A percentile compares a stretch with the other conserved stretches of the same genome.
These are phyloP conservation scores for Magnolia sinica DNA, from an alignment of 164 flowering plant genomes.

Conservation along the genomic window DNA sequence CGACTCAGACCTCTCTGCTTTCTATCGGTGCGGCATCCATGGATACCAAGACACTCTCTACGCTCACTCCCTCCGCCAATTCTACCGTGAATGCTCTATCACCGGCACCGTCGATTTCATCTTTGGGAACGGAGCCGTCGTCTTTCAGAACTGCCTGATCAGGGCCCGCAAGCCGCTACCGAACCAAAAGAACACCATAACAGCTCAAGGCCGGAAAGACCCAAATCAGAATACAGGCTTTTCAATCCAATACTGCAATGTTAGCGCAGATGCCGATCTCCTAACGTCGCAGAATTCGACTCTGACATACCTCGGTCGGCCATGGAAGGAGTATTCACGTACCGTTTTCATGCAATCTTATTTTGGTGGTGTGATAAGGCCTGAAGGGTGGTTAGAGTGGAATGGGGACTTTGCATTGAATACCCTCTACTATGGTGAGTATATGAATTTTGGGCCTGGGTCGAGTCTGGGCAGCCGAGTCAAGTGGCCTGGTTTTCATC, in stretches of 20 bases:
- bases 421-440: conserved; percentile 64
- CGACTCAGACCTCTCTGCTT: conserved; percentile 72
- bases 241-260: conserved; percentile 53
- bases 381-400: conserved; percentile 82
- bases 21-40: conserved; percentile 62
- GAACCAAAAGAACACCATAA: conserved; percentile 66
- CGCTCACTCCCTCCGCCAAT: conserved; percentile 74
- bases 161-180: conserved; percentile 59
- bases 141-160: conserved; percentile 66
- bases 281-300: conserved; percentile 35
- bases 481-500: conserved; percentile 73
- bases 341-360: conserved; percentile 56
- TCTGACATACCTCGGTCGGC: conserved; percentile 64
- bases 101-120: conserved; percentile 80
- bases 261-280: conserved; percentile 56
- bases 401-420: conserved; percentile 51
- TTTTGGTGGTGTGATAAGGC: conserved; percentile 45
- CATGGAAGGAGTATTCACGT: conserved; percentile 77
- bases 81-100: conserved; percentile 47
- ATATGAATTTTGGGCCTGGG: conserved; percentile 60
- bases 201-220: conserved; percentile 71
- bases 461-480: conserved; percentile 49
- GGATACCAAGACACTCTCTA: conserved; percentile 91
- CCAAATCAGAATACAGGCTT: conserved; percentile 82
- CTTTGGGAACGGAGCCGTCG: conserved; percentile 68